Evolutionary conservation across 108 stramenopile species (phyloP).

Genomic region (Pseudonitzschia multistriata): DNA sequence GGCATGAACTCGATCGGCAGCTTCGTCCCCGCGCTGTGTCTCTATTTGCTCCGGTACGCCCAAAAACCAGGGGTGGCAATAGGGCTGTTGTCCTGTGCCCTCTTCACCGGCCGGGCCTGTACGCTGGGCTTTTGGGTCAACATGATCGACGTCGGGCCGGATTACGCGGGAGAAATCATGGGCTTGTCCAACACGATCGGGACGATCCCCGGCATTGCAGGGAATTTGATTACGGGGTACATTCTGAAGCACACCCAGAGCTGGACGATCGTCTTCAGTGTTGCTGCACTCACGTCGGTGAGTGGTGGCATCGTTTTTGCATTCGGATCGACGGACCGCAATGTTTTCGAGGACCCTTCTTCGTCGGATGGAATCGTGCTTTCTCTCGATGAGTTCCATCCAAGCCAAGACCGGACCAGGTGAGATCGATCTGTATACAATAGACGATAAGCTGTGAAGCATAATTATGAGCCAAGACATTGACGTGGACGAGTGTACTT

Average conservation of each 20-base stretch:
- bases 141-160: conserved; percentile 13
- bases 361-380: too few species aligned
- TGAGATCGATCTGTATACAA: too few species aligned
- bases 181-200: conserved; percentile 5
- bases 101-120: conserved; percentile 6
- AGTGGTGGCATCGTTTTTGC: conserved; percentile 8
- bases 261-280: background rate
- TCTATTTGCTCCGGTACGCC: background rate
- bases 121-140: conserved; percentile 12
- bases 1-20: background rate
- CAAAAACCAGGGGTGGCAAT: background rate
- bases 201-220: conserved; percentile 4
- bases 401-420: too few species aligned
- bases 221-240: conserved; percentile 8
- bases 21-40: background rate
- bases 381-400: too few species aligned
- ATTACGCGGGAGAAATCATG: conserved; percentile 6
- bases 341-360: too few species aligned
- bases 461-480: too few species aligned
- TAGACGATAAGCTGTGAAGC: too few species aligned
- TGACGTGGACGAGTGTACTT: too few species aligned
- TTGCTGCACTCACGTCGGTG: background rate
- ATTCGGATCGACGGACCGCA: background rate
- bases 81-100: background rate
- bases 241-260: background rate